These are phyloP conservation scores for Thermomyces lanuginosus DNA, from an alignment of 2,329 filamentous ascomycete species.

Conservation along the genomic window DNA sequence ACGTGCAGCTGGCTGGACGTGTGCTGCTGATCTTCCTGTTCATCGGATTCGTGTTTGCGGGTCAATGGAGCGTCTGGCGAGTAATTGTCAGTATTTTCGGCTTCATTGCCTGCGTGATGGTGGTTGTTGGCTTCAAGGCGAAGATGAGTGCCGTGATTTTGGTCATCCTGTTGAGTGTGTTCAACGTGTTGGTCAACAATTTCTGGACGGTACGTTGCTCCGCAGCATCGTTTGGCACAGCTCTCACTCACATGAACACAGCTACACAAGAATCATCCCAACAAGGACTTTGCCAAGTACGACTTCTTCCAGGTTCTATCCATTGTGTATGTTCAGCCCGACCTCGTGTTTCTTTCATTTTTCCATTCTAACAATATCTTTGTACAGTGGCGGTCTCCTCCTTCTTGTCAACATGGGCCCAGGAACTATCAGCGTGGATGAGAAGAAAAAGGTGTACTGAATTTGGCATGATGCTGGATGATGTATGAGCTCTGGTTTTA, in stretches of 20 bases:
- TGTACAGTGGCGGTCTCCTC: conserved; percentile 60
- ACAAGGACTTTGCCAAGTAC: conserved; percentile 99
- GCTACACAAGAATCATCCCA: conserved; percentile 94
- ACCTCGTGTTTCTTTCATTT: background rate
- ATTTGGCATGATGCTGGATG: too few relatives aligned
- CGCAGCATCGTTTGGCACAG: conserved; percentile 7
- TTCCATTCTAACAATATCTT: conserved; percentile 8
- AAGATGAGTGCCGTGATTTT: conserved; percentile 96
- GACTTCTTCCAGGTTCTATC: conserved; percentile 99
- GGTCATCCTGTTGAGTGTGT: conserved; percentile 86
- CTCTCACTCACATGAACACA: conserved; percentile 28
- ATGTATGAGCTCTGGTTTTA: too few relatives aligned
- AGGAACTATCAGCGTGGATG: conserved; percentile 92
- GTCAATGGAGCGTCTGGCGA: conserved; percentile 80
- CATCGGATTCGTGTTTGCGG: conserved; percentile 87
- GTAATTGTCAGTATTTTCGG: conserved; percentile 71
- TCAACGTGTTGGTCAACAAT: conserved; percentile 97
- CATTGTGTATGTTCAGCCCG: conserved; percentile 71
- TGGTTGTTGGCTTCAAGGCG: conserved; percentile 97
- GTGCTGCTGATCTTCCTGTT: conserved; percentile 97
- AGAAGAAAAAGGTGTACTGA: conserved; percentile 99
- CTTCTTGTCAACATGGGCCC: conserved; percentile 97
- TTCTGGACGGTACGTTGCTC: conserved; percentile 80
- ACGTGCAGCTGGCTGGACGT: conserved; percentile 93
- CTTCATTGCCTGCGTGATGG: conserved; percentile 89